Conservation (phyloP, 805 yeast species). For the Candida nanaspora region DNA sequence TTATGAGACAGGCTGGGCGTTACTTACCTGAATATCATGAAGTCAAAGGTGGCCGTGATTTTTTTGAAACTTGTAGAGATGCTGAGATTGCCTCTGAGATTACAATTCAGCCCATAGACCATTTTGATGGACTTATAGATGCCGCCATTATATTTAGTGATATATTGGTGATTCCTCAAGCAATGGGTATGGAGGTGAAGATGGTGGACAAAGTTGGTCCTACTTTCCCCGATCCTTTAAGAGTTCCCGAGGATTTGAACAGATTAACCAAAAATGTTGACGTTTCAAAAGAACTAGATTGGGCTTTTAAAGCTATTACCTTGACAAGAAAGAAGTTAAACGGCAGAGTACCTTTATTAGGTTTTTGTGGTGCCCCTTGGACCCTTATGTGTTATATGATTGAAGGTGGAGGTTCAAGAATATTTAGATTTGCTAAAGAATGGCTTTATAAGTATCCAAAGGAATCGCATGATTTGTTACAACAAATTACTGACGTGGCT, state of each 20-base stretch:
- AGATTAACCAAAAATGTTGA: conserved; percentile 54
- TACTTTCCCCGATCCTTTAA: conserved; percentile 79
- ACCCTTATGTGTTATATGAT: conserved; percentile 94
- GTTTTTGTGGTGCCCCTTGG: conserved; percentile 98
- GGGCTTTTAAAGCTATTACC: conserved; percentile 95
- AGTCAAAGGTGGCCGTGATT: conserved; percentile 79
- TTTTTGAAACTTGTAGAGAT: conserved; percentile 91
- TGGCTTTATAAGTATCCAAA: conserved; percentile 83
- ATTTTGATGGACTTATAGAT: conserved; percentile 81
- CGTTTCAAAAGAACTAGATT: conserved; percentile 68
- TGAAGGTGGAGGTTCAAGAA: conserved; percentile 93
- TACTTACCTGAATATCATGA: conserved; percentile 87
- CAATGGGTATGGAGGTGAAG: conserved; percentile 91
- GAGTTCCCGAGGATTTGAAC: conserved; percentile 61
- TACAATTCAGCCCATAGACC: conserved; percentile 92
- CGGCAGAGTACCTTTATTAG: conserved; percentile 91
- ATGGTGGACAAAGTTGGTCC: conserved; percentile 97
- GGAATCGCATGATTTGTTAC: conserved; percentile 62
- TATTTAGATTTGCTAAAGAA: conserved; percentile 85
- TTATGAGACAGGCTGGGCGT: conserved; percentile 98
- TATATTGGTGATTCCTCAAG: conserved; percentile 94
- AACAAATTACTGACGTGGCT: conserved; percentile 78
- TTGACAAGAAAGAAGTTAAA: conserved; percentile 77
- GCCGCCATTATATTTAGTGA: conserved; percentile 97
- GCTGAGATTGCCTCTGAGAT: conserved; percentile 91